Conservation (phyloP, 176 grass and related monocot genomes). For the Elaeis guineensis region DNA sequence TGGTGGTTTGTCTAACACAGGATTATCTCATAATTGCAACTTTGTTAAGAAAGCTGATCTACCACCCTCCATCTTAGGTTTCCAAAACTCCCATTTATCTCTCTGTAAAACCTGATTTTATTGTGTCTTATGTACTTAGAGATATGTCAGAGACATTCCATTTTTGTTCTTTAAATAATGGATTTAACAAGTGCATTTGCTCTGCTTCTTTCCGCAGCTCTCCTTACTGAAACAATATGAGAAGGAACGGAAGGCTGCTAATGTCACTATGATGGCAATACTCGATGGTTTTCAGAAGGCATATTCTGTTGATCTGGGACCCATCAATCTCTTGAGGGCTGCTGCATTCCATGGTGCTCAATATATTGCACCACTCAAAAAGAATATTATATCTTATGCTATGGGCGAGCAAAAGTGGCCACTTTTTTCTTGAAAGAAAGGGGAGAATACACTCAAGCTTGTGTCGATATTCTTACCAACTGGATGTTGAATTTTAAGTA, state of each 20-base stretch:
- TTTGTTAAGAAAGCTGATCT: no score
- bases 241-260: constrained; percentile 57
- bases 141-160: no score
- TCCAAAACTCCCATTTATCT: no score
- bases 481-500: no score
- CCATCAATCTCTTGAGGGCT: constrained; percentile 68
- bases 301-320: constrained; percentile 74
- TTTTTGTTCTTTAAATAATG: no score
- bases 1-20: no score
- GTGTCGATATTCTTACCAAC: no score
- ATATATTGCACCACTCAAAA: constrained; percentile 70
- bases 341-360: constrained; percentile 78
- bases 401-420: constrained; percentile 67
- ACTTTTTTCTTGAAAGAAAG: constrained; percentile 30
- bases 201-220: constrained; percentile 24
- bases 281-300: constrained; percentile 91
- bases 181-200: not conserved
- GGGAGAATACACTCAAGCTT: not conserved
- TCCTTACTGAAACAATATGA: constrained; percentile 61
- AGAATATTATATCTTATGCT: constrained; percentile 73
- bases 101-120: no score
- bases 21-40: no score
- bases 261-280: constrained; percentile 65
- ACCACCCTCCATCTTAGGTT: no score
- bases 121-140: no score